phyloP scores from a whole-genome alignment of 2,329 filamentous ascomycete genomes.

The Raffaelea deltoideospora region DNA sequence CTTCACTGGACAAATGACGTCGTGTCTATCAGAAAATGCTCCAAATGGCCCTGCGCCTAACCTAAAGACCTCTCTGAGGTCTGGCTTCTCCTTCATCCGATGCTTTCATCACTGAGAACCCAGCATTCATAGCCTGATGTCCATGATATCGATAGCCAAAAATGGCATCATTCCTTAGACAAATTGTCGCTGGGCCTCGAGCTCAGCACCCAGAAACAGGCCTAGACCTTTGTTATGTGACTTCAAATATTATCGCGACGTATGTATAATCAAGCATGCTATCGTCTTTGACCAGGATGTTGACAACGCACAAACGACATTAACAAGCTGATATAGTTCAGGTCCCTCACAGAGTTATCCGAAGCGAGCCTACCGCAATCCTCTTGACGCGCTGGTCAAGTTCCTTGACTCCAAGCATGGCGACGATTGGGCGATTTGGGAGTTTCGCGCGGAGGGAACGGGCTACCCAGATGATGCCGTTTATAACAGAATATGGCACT shows the following conservation, averaged over 20 bases:
- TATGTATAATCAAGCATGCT: no score
- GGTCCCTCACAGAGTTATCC: constrained; percentile 83
- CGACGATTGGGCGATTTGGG: constrained; percentile 86
- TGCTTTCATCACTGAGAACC: no score
- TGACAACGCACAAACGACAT: neutral
- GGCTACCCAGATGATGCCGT: constrained; percentile 89
- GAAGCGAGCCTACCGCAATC: constrained; percentile 84
- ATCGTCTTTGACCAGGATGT: neutral
- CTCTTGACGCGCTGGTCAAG: constrained; percentile 68
- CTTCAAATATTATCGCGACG: constrained; percentile 57
- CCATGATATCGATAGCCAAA: no score
- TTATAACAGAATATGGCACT: constrained; percentile 73
- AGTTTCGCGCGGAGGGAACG: constrained; percentile 91
- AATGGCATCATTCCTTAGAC: constrained; percentile 68
- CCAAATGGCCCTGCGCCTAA: no score
- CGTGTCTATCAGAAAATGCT: no score
- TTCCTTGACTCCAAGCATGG: constrained; percentile 81
- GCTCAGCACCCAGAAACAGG: constrained; percentile 72
- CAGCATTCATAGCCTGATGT: no score
- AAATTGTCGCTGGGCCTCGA: constrained; percentile 81
- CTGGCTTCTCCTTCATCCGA: no score
- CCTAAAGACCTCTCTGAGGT: no score
- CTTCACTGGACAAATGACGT: no score
- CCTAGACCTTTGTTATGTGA: constrained; percentile 92
- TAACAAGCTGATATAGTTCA: constrained; percentile 40